Evolutionary conservation across 129 eudicot species (phyloP).

Genomic region (Artemisia tridentata): DNA sequence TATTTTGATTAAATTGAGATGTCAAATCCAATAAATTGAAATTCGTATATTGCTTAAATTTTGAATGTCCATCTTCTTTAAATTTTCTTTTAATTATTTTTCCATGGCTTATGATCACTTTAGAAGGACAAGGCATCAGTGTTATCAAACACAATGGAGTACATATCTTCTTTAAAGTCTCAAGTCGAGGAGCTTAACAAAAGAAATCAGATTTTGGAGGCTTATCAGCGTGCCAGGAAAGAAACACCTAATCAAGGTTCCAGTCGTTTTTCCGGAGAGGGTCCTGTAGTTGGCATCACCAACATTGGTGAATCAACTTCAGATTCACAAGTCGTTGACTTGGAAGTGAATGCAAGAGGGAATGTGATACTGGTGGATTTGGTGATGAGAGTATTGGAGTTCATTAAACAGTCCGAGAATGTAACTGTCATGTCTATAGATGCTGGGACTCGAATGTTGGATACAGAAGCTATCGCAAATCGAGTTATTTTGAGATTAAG

Average conservation of each 20-base stretch:
- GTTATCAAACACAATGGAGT: constrained; percentile 53
- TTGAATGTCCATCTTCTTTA: not conserved
- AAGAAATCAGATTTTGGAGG: constrained; percentile 57
- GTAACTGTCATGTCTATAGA: constrained; percentile 42
- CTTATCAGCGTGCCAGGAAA: constrained; percentile 11
- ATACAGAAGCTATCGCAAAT: constrained; percentile 22
- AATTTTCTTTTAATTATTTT: not conserved
- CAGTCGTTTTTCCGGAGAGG: constrained; percentile 22
- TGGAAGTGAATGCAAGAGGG: constrained; percentile 59
- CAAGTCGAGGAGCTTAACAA: constrained; percentile 54
- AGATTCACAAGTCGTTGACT: constrained; percentile 37
- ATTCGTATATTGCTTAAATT: not conserved
- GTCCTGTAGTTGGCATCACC: constrained; percentile 30
- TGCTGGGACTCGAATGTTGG: constrained; percentile 38
- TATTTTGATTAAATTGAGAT: too few relatives aligned
- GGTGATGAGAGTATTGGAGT: constrained; percentile 42
- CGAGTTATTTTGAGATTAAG: constrained; percentile 44
- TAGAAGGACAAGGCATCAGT: constrained; percentile 89
- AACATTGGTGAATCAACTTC: constrained; percentile 47
- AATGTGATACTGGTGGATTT: constrained; percentile 40
- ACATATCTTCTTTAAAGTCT: constrained; percentile 50
- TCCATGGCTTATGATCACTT: not conserved
- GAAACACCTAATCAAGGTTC: constrained; percentile 16
- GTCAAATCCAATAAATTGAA: too few relatives aligned
- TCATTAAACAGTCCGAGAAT: constrained; percentile 41